Base-by-base conservation (phyloP, 1,139 yeast genomes). In the Magnusiomyces paraingens region DNA sequence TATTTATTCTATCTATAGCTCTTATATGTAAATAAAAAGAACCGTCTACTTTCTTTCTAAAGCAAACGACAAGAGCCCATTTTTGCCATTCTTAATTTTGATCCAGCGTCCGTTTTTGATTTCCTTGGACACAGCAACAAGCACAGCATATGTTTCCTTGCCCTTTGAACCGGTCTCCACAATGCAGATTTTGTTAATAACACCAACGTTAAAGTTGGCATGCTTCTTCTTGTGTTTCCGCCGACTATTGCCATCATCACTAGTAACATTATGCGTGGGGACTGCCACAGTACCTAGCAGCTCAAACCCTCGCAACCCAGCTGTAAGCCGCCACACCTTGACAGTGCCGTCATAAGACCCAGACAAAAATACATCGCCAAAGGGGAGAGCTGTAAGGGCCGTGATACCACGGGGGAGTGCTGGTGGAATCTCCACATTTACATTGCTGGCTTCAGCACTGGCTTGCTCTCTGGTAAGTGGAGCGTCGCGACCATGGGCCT, bases 101-200 rank as follows among this genome's bases (percentile, higher is more conserved):
- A 65, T 64, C 96, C 96, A 90, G 67, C 97, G 82, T 49, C 96
- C 96, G 56, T 86, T 76, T 65, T 85, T 81, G 66, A 86, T 95
- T 68, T 90, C 96, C 69, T 89, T 88, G 54, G 93, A 80, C n/a
- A 86, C 74, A 49, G 88, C 76, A 0, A 85, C 93, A 59, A 79
- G 74, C 14, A 90, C 76, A 59, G 80, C 75, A 55, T 86, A 68
- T 52, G 76, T 74, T 59, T 74, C 78, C 57, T 73, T 71, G 50
- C 67, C 69, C 49, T 77, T 75, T 51, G 74, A 71, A n/a, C 79
- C 80, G 26, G 76, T 68, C 63, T 86, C 95, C n/a, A 78, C 82
- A 17, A 77, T 79, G 51, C 82, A 82, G 52, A 90, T 83, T 54
- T 77, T 74, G 26, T 86, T 87, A 21, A 89, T 85, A 47, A 86